Base-by-base conservation (phyloP, 208 protist species). In the Leishmania arabica region DNA sequence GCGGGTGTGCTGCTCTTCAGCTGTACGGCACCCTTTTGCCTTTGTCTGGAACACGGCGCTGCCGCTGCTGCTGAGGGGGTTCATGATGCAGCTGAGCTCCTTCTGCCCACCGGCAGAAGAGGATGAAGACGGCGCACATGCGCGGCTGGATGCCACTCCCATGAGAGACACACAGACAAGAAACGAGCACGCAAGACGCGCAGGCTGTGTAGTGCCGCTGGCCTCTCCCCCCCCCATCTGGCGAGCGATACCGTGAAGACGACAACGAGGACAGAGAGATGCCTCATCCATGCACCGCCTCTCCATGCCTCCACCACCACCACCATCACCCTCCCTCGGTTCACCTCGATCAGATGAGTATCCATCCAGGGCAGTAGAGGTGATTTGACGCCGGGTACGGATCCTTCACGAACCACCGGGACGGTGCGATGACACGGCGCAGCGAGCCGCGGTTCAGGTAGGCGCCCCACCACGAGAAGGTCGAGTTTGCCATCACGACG, bases 401-500 rank as follows among this genome's bases (percentile, higher is more conserved):
- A 69, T 95, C 79, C 81, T 90, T 82, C 31, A 94, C 92, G 73
- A 97, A 97, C 93, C 94, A 97, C 75, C 77, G 42, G 34, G 86
- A 88, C 34, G 94, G 94, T 24, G 92, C 91, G 3, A 97, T 80
- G 17, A 96, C 89, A 37, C 94, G 89, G 27, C 74, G 88, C 42
- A 95, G 83, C 53, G 94, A 90, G 17, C 60, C 42, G 27, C 51
- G 68, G 70, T 96, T 96, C 7, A 96, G 80, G 83, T 96, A 97
- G 40, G 93, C 93, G 0, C 86, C 92, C 93, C 94, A 97, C 93
- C 94, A 97, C 47, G 91, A 95, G 79, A 93, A 97, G 51, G 89
- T 90, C 0, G 92, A 96, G 87, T 97, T 97, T 3, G 94, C 93
- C 89, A 97, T 97, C 31, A 97, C 86, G 7, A 97, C 87, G 78